These are phyloP conservation scores for Macaranga tanarius DNA, from an alignment of 441 rosid genomes.

Conservation along the genomic window DNA sequence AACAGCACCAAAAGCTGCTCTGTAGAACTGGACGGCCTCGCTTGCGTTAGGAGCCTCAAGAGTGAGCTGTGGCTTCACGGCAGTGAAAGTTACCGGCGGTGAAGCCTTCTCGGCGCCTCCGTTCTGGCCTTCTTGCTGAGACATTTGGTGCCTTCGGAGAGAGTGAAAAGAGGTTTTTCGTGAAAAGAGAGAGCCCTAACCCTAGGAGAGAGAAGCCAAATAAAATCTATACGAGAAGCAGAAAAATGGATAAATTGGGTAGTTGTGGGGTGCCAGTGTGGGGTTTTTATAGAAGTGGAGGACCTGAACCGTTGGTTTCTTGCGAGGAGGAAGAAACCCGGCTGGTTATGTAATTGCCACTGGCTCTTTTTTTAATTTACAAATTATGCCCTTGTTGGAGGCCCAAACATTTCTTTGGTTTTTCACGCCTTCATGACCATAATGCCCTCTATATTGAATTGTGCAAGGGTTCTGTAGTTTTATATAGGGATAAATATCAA, in stretches of 20 bases:
- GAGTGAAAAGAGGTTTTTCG: neutral
- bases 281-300: slow-evolving; percentile 62
- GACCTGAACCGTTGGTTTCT: slow-evolving; percentile 48
- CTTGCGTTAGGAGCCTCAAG: slow-evolving; percentile 79
- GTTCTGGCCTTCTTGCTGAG: slow-evolving; percentile 48
- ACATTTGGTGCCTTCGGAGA: slow-evolving; percentile 35
- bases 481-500: no score
- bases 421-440: no score
- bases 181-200: slow-evolving; percentile 22
- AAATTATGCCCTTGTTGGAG: neutral
- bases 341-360: slow-evolving; percentile 24
- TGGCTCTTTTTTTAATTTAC: slow-evolving; percentile 30
- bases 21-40: slow-evolving; percentile 81
- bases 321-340: slow-evolving; percentile 32
- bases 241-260: slow-evolving; percentile 5
- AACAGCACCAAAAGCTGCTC: slow-evolving; percentile 68
- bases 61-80: slow-evolving; percentile 61
- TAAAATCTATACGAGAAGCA: no score
- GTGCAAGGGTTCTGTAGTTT: no score
- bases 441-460: no score
- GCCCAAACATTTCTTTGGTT: neutral
- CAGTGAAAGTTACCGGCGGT: slow-evolving; percentile 39
- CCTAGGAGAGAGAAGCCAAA: slow-evolving; percentile 39
- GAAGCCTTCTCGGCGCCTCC: slow-evolving; percentile 46
- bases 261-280: neutral